Evolutionary conservation across 768 basidiomycete species (phyloP).

Genomic region (Hysterangium stoloniferum): DNA sequence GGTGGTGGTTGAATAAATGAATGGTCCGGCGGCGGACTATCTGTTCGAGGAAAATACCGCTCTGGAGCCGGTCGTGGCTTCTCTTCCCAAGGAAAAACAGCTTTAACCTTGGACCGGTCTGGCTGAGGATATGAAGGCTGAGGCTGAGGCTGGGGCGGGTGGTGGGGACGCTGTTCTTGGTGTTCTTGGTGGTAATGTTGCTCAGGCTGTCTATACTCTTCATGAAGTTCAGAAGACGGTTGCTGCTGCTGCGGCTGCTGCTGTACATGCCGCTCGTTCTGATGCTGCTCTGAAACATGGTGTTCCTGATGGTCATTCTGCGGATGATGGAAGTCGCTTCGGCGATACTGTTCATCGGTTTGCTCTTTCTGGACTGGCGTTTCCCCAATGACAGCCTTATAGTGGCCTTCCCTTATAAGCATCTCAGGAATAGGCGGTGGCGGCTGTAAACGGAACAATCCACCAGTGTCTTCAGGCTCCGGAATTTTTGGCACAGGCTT

Average conservation of each 20-base stretch:
- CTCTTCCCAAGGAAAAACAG: conserved; percentile 95
- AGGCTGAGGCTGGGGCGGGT: neutral
- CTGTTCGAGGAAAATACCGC: conserved; percentile 66
- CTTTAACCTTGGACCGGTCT: conserved; percentile 62
- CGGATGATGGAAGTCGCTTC: neutral
- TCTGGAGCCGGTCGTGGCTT: conserved; percentile 56
- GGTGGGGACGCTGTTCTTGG: neutral
- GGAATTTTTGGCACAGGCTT: conserved; percentile 19
- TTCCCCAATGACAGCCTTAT: conserved; percentile 47
- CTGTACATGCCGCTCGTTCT: too few species aligned
- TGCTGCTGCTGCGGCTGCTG: neutral
- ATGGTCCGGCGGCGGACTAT: conserved; percentile 39
- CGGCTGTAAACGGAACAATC: conserved; percentile 56
- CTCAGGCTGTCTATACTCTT: neutral
- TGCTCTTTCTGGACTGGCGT: conserved; percentile 32
- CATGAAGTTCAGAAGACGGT: neutral
- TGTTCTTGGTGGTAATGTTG: neutral
- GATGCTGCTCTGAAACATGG: neutral
- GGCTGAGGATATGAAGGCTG: conserved; percentile 44
- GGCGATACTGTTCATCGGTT: neutral
- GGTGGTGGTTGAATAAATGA: conserved; percentile 17
- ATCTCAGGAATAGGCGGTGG: conserved; percentile 57
- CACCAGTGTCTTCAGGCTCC: conserved; percentile 24
- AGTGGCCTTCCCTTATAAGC: conserved; percentile 64
- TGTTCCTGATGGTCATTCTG: neutral